These are phyloP conservation scores for Penicillium sp. DNA, from an alignment of 2,329 filamentous ascomycete genomes.

Conservation along the genomic window DNA sequence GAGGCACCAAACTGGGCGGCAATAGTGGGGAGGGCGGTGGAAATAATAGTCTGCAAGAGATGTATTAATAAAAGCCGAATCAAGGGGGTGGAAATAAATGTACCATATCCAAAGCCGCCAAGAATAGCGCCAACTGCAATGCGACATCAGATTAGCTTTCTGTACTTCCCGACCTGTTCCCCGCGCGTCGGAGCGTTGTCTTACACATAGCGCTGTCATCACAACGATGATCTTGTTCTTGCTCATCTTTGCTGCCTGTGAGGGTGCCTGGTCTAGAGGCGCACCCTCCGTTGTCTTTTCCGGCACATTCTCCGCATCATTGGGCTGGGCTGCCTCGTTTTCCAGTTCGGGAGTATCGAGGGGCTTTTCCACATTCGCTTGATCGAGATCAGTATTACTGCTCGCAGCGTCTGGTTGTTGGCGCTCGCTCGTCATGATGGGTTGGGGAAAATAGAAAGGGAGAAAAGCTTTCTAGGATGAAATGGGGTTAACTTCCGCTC, in stretches of 20 bases:
- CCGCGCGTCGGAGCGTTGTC: conserved; percentile 4
- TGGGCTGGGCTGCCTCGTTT: conserved; percentile 2
- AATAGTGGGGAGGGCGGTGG: conserved; percentile 47
- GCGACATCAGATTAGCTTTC: conserved; percentile 11
- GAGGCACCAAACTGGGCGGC: conserved; percentile 43
- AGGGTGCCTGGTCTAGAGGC: conserved; percentile 33
- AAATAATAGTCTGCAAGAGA: conserved; percentile 40
- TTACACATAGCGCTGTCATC: conserved; percentile 43
- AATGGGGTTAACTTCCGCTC: background rate
- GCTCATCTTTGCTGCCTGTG: conserved; percentile 39
- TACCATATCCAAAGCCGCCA: conserved; percentile 60
- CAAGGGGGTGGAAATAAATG: conserved; percentile 2
- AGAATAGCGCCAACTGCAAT: conserved; percentile 53
- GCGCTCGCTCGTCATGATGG: conserved; percentile 6
- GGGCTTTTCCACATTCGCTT: conserved; percentile 10
- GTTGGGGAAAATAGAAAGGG: background rate
- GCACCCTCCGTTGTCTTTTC: conserved; percentile 21
- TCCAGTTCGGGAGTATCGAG: conserved; percentile 2
- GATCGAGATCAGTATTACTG: conserved; percentile 13
- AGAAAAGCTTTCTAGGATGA: background rate
- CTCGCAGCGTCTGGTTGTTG: conserved; percentile 13
- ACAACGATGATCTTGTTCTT: conserved; percentile 42
- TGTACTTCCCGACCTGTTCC: background rate
- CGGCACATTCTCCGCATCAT: conserved; percentile 6
- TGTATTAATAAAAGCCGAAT: conserved; percentile 1